Conservation (phyloP, 108 stramenopile genomes). For the Skeletonema grethae region DNA sequence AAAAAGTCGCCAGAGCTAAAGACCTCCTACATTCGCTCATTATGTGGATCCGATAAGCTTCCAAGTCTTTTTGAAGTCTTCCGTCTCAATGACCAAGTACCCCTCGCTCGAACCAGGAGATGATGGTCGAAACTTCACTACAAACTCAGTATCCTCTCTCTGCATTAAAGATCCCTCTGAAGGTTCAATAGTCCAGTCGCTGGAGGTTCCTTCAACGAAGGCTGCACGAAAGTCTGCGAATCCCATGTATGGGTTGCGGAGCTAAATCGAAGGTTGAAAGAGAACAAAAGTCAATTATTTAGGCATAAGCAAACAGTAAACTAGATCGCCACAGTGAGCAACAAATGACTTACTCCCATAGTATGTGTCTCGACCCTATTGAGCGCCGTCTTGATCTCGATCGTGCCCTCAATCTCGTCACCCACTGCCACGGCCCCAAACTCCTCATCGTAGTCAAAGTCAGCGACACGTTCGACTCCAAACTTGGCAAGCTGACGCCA, state of each 20-base stretch:
- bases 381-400: conserved; percentile 57
- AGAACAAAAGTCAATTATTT: neutral
- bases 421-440: conserved; percentile 75
- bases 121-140: conserved; percentile 72
- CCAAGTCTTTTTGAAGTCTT: conserved; percentile 89
- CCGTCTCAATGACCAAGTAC: conserved; percentile 83
- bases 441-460: conserved; percentile 75
- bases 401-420: conserved; percentile 57
- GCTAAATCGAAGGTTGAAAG: conserved; percentile 18
- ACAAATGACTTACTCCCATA: conserved; percentile 49
- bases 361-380: conserved; percentile 57
- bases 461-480: conserved; percentile 80
- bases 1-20: neutral
- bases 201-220: conserved; percentile 64
- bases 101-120: conserved; percentile 64
- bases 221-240: conserved; percentile 90
- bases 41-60: conserved; percentile 69
- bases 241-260: conserved; percentile 85
- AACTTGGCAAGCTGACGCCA: conserved; percentile 82
- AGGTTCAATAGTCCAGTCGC: conserved; percentile 71
- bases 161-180: conserved; percentile 67
- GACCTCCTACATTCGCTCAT: neutral
- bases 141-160: conserved; percentile 62
- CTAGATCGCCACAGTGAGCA: neutral
- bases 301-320: neutral